Evolutionary conservation across 331 rosid genomes (phyloP).

Genomic region (Saraca asoca): DNA sequence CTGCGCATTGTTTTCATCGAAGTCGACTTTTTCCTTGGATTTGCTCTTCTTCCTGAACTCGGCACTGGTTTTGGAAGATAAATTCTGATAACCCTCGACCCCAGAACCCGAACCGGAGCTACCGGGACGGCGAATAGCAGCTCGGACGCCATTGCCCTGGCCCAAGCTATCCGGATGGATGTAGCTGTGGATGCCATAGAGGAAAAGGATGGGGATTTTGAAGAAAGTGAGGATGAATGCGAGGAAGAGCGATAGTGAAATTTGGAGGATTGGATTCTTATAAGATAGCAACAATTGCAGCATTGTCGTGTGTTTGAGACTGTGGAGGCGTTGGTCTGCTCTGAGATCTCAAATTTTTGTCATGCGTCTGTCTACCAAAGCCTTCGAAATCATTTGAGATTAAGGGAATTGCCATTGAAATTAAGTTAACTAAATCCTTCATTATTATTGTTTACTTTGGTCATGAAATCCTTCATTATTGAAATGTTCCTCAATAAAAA

Average conservation of each 20-base stretch:
- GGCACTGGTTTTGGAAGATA: constrained; percentile 38
- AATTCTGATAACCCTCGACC: constrained; percentile 30
- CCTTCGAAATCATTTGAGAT: too few species aligned
- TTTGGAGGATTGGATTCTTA: constrained; percentile 66
- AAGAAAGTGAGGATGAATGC: constrained; percentile 53
- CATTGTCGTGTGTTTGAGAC: constrained; percentile 33
- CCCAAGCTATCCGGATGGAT: constrained; percentile 79
- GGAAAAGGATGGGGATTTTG: constrained; percentile 68
- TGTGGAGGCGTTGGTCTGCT: background rate
- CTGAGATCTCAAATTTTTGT: background rate
- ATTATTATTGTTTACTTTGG: too few species aligned
- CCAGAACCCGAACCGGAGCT: constrained; percentile 40
- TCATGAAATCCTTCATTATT: too few species aligned
- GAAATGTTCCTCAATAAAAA: too few species aligned
- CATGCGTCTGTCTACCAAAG: background rate
- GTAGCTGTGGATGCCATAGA: constrained; percentile 71
- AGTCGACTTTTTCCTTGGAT: constrained; percentile 58
- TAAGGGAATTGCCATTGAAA: too few species aligned
- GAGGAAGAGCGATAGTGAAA: constrained; percentile 50
- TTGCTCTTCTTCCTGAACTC: constrained; percentile 65
- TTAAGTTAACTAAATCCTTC: too few species aligned
- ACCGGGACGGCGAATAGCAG: constrained; percentile 80
- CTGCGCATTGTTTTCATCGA: constrained; percentile 88
- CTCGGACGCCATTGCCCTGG: constrained; percentile 48
- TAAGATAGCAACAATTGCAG: constrained; percentile 47